Evolutionary conservation across 345 rosid genomes (phyloP).

Genomic region (Brassica nigra): DNA sequence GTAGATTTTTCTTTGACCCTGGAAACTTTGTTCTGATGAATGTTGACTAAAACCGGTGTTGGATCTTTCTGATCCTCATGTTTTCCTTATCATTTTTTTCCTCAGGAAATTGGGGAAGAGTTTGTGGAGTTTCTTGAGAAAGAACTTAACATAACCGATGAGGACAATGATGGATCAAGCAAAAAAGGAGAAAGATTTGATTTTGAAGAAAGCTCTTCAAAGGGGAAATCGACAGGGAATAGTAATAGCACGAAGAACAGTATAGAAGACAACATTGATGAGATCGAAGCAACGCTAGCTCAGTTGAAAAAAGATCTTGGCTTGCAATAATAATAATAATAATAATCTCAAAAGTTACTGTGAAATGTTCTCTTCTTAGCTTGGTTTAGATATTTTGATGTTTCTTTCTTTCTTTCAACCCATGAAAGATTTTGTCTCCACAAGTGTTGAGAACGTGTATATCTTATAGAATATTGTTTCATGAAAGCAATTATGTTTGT

Average conservation of each 20-base stretch:
- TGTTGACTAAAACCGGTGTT: background rate
- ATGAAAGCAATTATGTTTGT: background rate
- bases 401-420: background rate
- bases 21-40: no score
- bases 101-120: constrained; percentile 89
- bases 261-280: constrained; percentile 75
- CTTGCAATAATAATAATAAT: constrained; percentile 49
- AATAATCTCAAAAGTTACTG: background rate
- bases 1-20: background rate
- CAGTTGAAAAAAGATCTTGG: constrained; percentile 85
- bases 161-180: constrained; percentile 40
- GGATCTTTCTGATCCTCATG: constrained; percentile 9
- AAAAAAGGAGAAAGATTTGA: constrained; percentile 23
- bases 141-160: constrained; percentile 73
- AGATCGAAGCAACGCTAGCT: constrained; percentile 89
- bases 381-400: background rate
- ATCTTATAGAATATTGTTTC: background rate
- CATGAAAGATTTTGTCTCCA: background rate
- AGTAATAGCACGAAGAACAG: constrained; percentile 46
- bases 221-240: constrained; percentile 38
- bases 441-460: constrained; percentile 1
- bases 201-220: constrained; percentile 34
- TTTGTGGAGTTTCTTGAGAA: constrained; percentile 91
- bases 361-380: background rate
- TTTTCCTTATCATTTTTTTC: background rate